Conservation (phyloP, 1,284 basidiomycete species). For the Xerocomus amazonicus region DNA sequence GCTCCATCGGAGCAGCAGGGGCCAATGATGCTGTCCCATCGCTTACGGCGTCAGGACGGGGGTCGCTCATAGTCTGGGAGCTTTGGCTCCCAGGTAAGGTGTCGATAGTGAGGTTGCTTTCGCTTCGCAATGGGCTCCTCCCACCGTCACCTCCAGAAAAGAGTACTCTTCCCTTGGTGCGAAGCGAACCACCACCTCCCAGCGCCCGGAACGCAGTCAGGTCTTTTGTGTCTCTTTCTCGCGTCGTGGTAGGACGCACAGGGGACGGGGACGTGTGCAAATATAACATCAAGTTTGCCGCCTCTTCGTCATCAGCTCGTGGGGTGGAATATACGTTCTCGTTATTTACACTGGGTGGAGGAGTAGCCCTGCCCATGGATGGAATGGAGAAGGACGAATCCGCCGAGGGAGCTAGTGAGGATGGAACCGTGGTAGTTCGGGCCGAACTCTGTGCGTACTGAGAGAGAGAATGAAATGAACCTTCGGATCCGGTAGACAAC, state of each 20-base stretch:
- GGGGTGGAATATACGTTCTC: constrained; percentile 28
- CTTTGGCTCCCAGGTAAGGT: constrained; percentile 27
- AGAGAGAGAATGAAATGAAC: constrained; percentile 53
- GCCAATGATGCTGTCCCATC: constrained; percentile 17
- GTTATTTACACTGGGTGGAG: constrained; percentile 24
- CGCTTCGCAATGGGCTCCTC: constrained; percentile 26
- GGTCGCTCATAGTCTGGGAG: constrained; percentile 21
- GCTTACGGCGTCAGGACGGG: constrained; percentile 7
- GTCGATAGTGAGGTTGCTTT: constrained; percentile 25
- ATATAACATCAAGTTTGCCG: constrained; percentile 75
- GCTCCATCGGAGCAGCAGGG: constrained; percentile 28
- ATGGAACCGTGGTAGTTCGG: constrained; percentile 38
- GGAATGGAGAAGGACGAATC: constrained; percentile 31
- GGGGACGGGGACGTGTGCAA: constrained; percentile 79
- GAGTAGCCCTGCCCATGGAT: constrained; percentile 20
- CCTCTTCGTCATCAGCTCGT: constrained; percentile 58
- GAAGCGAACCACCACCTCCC: constrained; percentile 44
- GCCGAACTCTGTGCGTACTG: constrained; percentile 65
- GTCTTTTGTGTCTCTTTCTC: constrained; percentile 50
- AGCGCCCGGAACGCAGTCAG: constrained; percentile 52
- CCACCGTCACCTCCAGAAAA: constrained; percentile 43
- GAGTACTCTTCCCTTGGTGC: constrained; percentile 62
- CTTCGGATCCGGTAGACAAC: constrained; percentile 53
- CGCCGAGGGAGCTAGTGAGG: constrained; percentile 31
- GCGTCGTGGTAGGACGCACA: constrained; percentile 49